Conservation (phyloP, 2,329 filamentous ascomycete species). For the Neofusicoccum cordaticola region DNA sequence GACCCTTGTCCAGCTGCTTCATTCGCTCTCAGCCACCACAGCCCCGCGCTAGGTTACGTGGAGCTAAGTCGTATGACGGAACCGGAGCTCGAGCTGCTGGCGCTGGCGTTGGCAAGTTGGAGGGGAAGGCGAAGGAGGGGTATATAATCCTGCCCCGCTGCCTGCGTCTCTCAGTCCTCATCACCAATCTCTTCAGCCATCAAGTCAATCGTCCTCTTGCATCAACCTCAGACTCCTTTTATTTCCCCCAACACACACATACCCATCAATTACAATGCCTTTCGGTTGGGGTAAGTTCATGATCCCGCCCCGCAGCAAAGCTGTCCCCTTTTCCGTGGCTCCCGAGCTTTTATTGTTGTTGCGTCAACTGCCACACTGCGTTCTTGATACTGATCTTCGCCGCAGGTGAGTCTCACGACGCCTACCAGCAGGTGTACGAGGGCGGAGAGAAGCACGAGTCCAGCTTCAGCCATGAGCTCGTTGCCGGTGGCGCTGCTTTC, state of each 20-base stretch:
- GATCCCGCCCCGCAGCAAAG: background rate
- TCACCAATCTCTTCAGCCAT: background rate
- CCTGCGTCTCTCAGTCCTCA: background rate
- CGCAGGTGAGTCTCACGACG: slow-evolving; percentile 52
- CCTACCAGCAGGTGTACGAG: slow-evolving; percentile 56
- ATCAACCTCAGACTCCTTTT: background rate
- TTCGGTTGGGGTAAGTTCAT: slow-evolving; percentile 43
- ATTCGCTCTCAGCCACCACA: background rate
- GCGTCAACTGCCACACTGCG: too few relatives aligned
- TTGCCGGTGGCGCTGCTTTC: slow-evolving; percentile 75
- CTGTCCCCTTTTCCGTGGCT: background rate
- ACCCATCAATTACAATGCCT: slow-evolving; percentile 36
- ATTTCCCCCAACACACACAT: background rate
- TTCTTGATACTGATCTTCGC: background rate
- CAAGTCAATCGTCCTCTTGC: background rate
- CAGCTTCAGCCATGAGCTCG: slow-evolving; percentile 67
- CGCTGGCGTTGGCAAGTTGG: background rate
- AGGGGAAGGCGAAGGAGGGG: background rate
- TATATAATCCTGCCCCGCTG: slow-evolving; percentile 13
- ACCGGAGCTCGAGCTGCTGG: background rate
- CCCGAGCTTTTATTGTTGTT: background rate
- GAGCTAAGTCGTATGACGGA: background rate
- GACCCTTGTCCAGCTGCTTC: background rate
- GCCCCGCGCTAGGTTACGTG: slow-evolving; percentile 16
- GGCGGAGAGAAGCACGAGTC: slow-evolving; percentile 55